Evolutionary conservation across 2,329 filamentous ascomycete genomes (phyloP), one percentile per base, ranked within the genome.

Genomic region (Chaetomium globosum): DNA sequence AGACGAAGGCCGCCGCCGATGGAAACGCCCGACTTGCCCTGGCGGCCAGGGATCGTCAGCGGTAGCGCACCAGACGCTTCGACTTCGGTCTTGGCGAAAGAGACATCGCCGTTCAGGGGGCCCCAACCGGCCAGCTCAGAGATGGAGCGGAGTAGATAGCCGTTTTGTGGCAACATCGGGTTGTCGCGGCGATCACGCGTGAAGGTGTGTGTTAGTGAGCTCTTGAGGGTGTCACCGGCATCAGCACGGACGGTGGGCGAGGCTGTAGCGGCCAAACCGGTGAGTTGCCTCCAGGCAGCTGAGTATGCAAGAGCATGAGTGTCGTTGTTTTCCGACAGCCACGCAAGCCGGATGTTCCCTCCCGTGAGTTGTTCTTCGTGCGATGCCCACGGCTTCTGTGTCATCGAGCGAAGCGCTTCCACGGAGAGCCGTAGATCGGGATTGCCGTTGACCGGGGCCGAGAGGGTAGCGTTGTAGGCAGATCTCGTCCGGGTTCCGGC

Each of bases 21-120:
- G 12, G 91, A 94, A 63, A 97, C 83, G 30, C 93, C 92, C 49
- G 89, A 92, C 65, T 87, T 83, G 30, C 87, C 87, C 31, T 60
- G 63, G 69, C 89, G 76, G 1, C 89, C 87, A 0, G 90, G 90
- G 16, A 95, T 79, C 0, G 88, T 82, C 26, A 97, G 81, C 0
- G 93, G 89, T 1, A 94, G 66, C 2, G 92, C 92, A 63, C 87
- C 87, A 67, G 92, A 88, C 1, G 92, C 82, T 77, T 98, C 94
- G 19, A 94, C 73, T 76, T 98, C 93, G n/a, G 88, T 87, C 79
- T 97, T 99, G 76, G 87, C 92, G 77, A 97, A 98, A n/a, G 90
- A 89, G 1, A 97, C 93, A 72, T 98, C 95, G 48, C 95, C 95
- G 68, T 86, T 86, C 21, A 99, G 80, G 0, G 90, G 88, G 0